Conservation (phyloP, 345 rosid genomes). For the Citrus maxima region DNA sequence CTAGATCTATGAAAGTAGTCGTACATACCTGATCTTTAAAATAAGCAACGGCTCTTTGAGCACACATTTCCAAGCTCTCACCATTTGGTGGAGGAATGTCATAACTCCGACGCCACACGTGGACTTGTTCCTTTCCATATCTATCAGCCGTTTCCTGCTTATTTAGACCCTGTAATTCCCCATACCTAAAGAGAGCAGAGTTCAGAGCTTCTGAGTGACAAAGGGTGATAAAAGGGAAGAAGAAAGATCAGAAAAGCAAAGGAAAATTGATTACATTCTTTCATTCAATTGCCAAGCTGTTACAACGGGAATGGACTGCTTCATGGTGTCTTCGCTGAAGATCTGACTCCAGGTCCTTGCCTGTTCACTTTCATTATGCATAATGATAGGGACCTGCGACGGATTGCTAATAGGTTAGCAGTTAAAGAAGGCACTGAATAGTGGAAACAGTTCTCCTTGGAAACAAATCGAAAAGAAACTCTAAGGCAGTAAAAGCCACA, state of each 20-base stretch:
- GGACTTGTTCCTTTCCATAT: slow-evolving; percentile 89
- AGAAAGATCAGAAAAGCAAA: slow-evolving; percentile 4
- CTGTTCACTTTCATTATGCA: slow-evolving; percentile 75
- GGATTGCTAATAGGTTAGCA: slow-evolving; percentile 9
- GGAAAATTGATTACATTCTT: slow-evolving; percentile 61
- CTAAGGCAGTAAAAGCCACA: neutral
- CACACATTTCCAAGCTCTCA: slow-evolving; percentile 99
- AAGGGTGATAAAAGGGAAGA: neutral
- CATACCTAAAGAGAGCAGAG: slow-evolving; percentile 56
- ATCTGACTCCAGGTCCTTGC: slow-evolving; percentile 84
- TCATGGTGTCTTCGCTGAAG: slow-evolving; percentile 79
- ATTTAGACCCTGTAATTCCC: slow-evolving; percentile 94
- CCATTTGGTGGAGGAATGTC: slow-evolving; percentile 96
- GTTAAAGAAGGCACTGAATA: neutral
- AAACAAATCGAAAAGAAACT: neutral
- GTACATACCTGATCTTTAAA: slow-evolving; percentile 46
- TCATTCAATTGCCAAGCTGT: slow-evolving; percentile 96
- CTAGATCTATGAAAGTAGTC: slow-evolving; percentile 2
- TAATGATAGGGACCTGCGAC: slow-evolving; percentile 77
- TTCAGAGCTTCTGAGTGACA: neutral
- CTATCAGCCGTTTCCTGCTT: slow-evolving; percentile 94
- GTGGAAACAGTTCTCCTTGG: neutral
- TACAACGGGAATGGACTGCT: slow-evolving; percentile 81
- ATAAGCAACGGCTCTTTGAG: slow-evolving; percentile 85
- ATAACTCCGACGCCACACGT: slow-evolving; percentile 97